Evolutionary conservation across 495 filamentous ascomycete genomes (phyloP).

Genomic region (Daldinia childiae): DNA sequence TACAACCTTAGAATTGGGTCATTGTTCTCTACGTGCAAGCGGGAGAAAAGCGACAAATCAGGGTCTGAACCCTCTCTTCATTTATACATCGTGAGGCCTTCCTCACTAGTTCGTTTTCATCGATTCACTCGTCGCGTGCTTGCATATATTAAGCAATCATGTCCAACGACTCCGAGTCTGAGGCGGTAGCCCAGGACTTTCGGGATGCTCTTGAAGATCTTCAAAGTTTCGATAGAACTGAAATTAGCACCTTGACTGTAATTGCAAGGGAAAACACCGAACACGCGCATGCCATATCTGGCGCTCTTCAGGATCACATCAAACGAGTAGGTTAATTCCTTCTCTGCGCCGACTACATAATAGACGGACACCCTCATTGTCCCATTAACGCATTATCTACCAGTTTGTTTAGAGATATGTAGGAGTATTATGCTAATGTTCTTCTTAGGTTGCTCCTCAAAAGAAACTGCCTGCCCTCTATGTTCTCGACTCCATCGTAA

Average conservation of each 20-base stretch:
- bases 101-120: constrained; percentile 18
- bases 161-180: constrained; percentile 76
- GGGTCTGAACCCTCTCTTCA: neutral
- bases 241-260: constrained; percentile 94
- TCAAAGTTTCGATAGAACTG: constrained; percentile 84
- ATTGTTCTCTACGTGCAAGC: constrained; percentile 29
- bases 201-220: constrained; percentile 91
- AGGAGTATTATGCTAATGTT: constrained; percentile 25
- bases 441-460: constrained; percentile 77
- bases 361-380: constrained; percentile 4
- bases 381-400: neutral
- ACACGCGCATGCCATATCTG: constrained; percentile 89
- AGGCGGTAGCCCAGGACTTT: constrained; percentile 95
- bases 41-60: constrained; percentile 10
- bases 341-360: constrained; percentile 3
- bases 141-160: constrained; percentile 58
- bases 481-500: constrained; percentile 96
- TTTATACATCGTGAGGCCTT: constrained; percentile 18
- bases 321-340: constrained; percentile 74
- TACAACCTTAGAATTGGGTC: constrained; percentile 24
- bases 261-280: constrained; percentile 97
- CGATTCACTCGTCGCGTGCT: constrained; percentile 25
- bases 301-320: constrained; percentile 90
- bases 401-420: neutral
- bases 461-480: constrained; percentile 96